phyloP scores from a whole-genome alignment of 1,284 basidiomycete genomes.

The Albatrellus sp. region DNA sequence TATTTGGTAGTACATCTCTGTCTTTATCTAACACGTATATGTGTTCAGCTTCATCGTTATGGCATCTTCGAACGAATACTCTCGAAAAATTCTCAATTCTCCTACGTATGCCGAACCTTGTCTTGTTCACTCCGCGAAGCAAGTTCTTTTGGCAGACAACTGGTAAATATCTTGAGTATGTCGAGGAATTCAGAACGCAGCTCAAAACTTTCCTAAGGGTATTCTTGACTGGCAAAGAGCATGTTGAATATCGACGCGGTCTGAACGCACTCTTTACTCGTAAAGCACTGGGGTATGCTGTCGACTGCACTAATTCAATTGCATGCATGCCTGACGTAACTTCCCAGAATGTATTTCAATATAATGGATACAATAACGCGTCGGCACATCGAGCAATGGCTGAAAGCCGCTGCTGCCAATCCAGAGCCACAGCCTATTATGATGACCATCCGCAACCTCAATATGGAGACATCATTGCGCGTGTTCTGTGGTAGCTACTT shows the following conservation, averaged over 20 bases:
- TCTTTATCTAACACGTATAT: slow-evolving; percentile 3
- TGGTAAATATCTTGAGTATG: slow-evolving; percentile 41
- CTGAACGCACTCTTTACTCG: slow-evolving; percentile 92
- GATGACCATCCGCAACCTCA: slow-evolving; percentile 85
- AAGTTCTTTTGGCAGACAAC: slow-evolving; percentile 80
- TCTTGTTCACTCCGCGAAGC: slow-evolving; percentile 87
- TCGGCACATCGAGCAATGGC: slow-evolving; percentile 66
- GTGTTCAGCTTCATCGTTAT: slow-evolving; percentile 84
- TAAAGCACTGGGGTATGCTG: slow-evolving; percentile 71
- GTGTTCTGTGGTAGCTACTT: slow-evolving; percentile 94
- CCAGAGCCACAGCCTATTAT: slow-evolving; percentile 62
- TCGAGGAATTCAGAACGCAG: background rate
- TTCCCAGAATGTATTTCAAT: slow-evolving; percentile 66
- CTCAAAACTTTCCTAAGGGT: slow-evolving; percentile 47
- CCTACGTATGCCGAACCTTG: slow-evolving; percentile 86
- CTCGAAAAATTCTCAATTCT: slow-evolving; percentile 90
- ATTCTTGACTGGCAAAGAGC: slow-evolving; percentile 88
- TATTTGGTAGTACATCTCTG: background rate
- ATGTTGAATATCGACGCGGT: slow-evolving; percentile 90
- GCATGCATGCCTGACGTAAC: background rate
- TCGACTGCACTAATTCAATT: slow-evolving; percentile 6
- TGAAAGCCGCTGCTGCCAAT: slow-evolving; percentile 37
- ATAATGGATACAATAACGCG: slow-evolving; percentile 85
- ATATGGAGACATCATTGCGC: slow-evolving; percentile 95
- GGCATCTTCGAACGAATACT: slow-evolving; percentile 83